These are phyloP conservation scores for Boletus reticuloceps DNA, from an alignment of 768 basidiomycete species.

Conservation along the genomic window DNA sequence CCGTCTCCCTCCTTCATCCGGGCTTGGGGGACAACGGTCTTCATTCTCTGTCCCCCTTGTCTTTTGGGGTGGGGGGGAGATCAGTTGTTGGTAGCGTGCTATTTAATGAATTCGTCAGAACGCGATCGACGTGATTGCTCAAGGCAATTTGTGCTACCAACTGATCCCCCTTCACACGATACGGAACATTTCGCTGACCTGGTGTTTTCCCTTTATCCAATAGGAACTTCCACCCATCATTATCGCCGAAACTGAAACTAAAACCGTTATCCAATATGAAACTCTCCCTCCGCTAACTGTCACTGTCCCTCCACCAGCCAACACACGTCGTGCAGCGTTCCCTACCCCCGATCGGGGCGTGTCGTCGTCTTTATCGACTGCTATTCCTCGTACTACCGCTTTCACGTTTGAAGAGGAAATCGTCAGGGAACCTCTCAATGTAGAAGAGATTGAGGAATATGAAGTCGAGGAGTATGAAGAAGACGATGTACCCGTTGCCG, in stretches of 20 bases:
- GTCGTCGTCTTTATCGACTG: conserved; percentile 54
- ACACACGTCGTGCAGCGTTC: conserved; percentile 70
- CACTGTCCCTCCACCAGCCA: conserved; percentile 73
- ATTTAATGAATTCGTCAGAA: conserved; percentile 26
- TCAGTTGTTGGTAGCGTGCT: conserved; percentile 32
- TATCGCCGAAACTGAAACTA: conserved; percentile 56
- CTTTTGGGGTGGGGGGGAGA: conserved; percentile 39
- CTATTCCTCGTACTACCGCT: conserved; percentile 72
- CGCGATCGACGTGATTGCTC: conserved; percentile 29
- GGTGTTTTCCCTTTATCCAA: conserved; percentile 17
- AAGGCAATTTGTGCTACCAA: conserved; percentile 32
- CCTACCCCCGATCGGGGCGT: conserved; percentile 62
- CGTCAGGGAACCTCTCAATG: conserved; percentile 30
- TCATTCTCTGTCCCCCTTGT: conserved; percentile 71
- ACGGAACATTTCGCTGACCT: conserved; percentile 35
- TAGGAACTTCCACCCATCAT: conserved; percentile 44
- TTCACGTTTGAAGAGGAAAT: conserved; percentile 64
- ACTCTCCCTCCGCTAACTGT: conserved; percentile 58
- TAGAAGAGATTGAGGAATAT: conserved; percentile 39
- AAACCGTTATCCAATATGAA: conserved; percentile 54
- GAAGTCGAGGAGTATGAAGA: conserved; percentile 42
- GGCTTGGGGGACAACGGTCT: conserved; percentile 86
- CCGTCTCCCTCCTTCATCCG: conserved; percentile 85
- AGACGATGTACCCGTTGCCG: conserved; percentile 39
- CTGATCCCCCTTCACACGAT: conserved; percentile 36